Evolutionary conservation across 257 asterid genomes (phyloP).

Genomic region (Oldenlandia corymbosa): DNA sequence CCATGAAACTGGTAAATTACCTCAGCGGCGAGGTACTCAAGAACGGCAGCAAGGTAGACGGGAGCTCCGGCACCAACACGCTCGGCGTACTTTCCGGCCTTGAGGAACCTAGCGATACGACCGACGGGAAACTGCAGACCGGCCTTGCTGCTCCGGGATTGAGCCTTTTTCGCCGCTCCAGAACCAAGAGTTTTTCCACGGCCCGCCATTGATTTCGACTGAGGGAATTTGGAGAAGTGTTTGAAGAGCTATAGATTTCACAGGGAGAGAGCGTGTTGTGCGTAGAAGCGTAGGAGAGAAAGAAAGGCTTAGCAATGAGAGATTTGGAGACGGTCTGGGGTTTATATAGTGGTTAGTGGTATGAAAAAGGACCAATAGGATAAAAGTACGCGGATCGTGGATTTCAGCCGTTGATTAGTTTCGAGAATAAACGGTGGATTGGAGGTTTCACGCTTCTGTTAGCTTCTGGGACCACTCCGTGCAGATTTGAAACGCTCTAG

Average conservation of each 20-base stretch:
- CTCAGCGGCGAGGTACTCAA: slow-evolving; percentile 81
- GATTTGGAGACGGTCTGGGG: not conserved
- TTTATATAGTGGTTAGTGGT: slow-evolving; percentile 35
- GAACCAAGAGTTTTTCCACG: slow-evolving; percentile 79
- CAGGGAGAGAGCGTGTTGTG: not conserved
- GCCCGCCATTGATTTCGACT: slow-evolving; percentile 51
- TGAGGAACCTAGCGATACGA: slow-evolving; percentile 76
- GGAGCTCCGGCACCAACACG: slow-evolving; percentile 93
- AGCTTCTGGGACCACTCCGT: not conserved
- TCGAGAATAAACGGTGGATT: slow-evolving; percentile 27
- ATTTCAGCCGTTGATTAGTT: slow-evolving; percentile 33
- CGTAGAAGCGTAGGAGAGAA: not conserved
- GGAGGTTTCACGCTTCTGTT: not conserved
- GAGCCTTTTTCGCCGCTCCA: slow-evolving; percentile 64
- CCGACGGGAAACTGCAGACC: slow-evolving; percentile 86
- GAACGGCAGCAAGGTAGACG: slow-evolving; percentile 80
- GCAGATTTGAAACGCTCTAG: not conserved
- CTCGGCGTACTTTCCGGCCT: slow-evolving; percentile 83
- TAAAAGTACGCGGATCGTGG: slow-evolving; percentile 29
- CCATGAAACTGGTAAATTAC: slow-evolving; percentile 7
- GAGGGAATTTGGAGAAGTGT: not conserved
- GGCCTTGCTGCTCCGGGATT: slow-evolving; percentile 66
- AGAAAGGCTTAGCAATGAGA: not conserved
- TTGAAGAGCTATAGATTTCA: too few relatives aligned
- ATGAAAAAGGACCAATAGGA: slow-evolving; percentile 24